These are phyloP conservation scores for Carex scoparia DNA, from an alignment of 176 grass and related monocot species.

Conservation along the genomic window DNA sequence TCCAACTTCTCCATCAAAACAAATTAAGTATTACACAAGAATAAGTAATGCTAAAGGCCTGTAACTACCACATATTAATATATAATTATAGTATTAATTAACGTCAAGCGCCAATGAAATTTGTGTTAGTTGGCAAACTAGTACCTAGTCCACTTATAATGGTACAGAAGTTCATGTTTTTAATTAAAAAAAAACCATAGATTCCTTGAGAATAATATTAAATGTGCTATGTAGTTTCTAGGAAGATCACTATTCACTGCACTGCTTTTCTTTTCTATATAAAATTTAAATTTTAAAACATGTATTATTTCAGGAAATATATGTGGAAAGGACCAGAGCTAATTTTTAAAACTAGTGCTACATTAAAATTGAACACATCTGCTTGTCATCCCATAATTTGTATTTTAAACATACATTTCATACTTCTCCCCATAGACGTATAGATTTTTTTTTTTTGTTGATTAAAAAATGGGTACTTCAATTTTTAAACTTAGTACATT, in stretches of 20 bases:
- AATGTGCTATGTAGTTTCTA: neutral
- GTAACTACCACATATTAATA: neutral
- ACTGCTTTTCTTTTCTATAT: neutral
- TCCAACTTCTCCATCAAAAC: neutral
- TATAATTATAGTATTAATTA: slow-evolving; percentile 12
- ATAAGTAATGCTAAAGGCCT: neutral
- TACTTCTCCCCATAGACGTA: neutral
- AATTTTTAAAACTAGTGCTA: neutral
- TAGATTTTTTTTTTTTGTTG: neutral
- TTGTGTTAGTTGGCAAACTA: neutral
- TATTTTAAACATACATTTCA: neutral
- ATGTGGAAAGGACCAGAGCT: neutral
- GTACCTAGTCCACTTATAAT: neutral
- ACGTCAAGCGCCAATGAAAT: neutral
- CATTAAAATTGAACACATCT: neutral
- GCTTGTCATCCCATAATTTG: neutral
- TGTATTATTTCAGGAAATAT: neutral
- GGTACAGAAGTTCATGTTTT: neutral
- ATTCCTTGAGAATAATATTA: neutral
- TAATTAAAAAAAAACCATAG: neutral
- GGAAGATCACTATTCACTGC: neutral
- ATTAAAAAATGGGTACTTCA: neutral
- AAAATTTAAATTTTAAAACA: neutral
- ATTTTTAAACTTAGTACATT: too few species aligned
- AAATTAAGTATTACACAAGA: neutral